Evolutionary conservation across 1,284 basidiomycete genomes (phyloP), one percentile per base, ranked within the genome.

Genomic region (Leccinum pachyderme): DNA sequence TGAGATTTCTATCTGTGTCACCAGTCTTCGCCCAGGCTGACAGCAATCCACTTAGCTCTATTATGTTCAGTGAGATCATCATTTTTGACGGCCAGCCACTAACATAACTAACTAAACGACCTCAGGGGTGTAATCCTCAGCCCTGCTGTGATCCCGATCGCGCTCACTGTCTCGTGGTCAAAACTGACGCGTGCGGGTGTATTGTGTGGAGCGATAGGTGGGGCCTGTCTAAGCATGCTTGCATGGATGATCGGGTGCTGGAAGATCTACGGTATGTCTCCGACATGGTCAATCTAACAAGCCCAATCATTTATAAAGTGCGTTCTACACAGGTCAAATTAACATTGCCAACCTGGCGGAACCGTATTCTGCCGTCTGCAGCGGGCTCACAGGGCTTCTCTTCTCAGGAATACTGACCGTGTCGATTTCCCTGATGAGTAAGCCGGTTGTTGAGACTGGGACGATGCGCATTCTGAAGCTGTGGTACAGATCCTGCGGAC

Each of bases 161-260:
- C 68, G 3, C 67, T 81, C 13, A 79, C 76, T 0, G 74, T 81
- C 12, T 75, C 74, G 1, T 80, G 79, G 79, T 72, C 73, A 22
- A 80, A 79, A 57, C 66, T 81, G 13, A 75, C 74, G 2, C 63
- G 65, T 11, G 67, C 70, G 0, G 78, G 72, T 12, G 75, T 80
- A 1, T 63, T 79, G 45, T 62, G 63, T 43, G 80, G 79, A 3
- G 72, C 76, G 12, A 66, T 80, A 37, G 65, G 70, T 3, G 79
- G 79, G 0, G 76, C 76, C 22, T 58, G 71, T 6, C 61, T 76
- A 39, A 78, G 77, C 5, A 78, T 80, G 73, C 44, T 77, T 1
- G 78, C 79, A 13, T 81, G 79, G 79, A 77, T 81, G 72, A 69
- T 81, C 11, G 75, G 77, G 0, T 80, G 79, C 59, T 75, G 70